These are phyloP conservation scores for Glaciozyma antarctica DNA, from an alignment of 768 basidiomycete genomes.

Conservation along the genomic window DNA sequence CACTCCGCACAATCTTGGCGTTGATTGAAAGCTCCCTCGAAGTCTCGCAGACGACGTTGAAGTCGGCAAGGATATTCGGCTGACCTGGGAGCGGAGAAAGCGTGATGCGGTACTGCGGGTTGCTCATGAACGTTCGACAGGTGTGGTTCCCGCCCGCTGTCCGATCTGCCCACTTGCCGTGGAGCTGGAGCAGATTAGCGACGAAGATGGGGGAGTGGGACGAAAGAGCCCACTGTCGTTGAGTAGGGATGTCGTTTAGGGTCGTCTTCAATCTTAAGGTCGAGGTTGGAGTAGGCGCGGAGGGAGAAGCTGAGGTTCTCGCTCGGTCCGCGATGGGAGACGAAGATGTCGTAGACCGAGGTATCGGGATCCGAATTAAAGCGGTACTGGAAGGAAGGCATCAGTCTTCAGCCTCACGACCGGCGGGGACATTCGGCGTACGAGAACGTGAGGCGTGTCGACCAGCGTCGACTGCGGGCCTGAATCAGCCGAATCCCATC, in stretches of 20 bases:
- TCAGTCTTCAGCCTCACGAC: neutral
- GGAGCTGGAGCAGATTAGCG: slow-evolving; percentile 44
- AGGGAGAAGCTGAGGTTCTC: slow-evolving; percentile 59
- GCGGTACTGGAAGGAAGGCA: slow-evolving; percentile 28
- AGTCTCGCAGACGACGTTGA: slow-evolving; percentile 47
- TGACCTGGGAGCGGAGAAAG: slow-evolving; percentile 41
- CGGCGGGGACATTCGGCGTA: slow-evolving; percentile 1
- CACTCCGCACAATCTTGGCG: slow-evolving; percentile 61
- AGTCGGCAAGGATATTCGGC: slow-evolving; percentile 34
- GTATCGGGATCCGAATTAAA: slow-evolving; percentile 31
- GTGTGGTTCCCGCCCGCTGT: slow-evolving; percentile 77
- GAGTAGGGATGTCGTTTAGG: slow-evolving; percentile 34
- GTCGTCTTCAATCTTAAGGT: slow-evolving; percentile 35
- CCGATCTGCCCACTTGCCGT: slow-evolving; percentile 55
- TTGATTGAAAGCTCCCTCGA: slow-evolving; percentile 64
- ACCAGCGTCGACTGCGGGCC: slow-evolving; percentile 13
- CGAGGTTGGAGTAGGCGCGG: slow-evolving; percentile 49
- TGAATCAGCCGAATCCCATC: neutral
- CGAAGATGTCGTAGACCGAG: slow-evolving; percentile 47
- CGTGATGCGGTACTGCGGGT: slow-evolving; percentile 73
- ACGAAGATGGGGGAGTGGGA: neutral
- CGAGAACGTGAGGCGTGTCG: slow-evolving; percentile 8
- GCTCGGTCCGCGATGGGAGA: slow-evolving; percentile 61
- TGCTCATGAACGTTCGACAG: slow-evolving; percentile 71
- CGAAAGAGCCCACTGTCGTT: slow-evolving; percentile 27